Base-by-base conservation (phyloP, 345 rosid genomes). In the Euphorbia tirucalli region DNA sequence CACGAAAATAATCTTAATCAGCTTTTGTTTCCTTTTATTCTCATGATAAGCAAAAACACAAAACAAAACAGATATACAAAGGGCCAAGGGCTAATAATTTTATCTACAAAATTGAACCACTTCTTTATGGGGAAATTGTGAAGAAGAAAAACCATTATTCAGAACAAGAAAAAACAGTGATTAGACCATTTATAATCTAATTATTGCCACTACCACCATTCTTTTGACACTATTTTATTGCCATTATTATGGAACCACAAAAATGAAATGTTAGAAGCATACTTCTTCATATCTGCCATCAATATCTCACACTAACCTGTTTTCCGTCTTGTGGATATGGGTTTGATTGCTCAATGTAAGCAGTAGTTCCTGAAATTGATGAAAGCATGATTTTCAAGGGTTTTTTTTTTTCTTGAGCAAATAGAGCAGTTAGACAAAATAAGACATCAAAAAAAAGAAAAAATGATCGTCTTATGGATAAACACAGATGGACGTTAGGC, bases 271-370 rank as follows among this genome's bases (percentile, higher is more conserved):
- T 35, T 19, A 52, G 58, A 21, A 52, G n/a, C 14, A n/a, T 15
- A 46, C 18, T 15, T 46, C 3, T 46, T 46, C n/a, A 30, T 16
- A 25, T 22, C 44, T n/a, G 48, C 28, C 43, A 30, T 49, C 13
- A 37, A 57, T 56, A 32, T 30, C 48, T n/a, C 44, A 70, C 25
- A 78, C 74, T 52, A 19, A 88, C 93, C 92, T 82, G 93, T 79
- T 87, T 91, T 77, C 96, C 93, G 69, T 91, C 96, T 85, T 87
- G 75, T 16, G 96, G 96, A 84, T 35, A 90, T 24, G 96, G 96
- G 71, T 15, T 75, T 5, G 92, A 87, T 76, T 91, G 93, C 74
- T 87, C 90, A 73, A 89, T 71, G 68, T 82, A 89, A 13, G 93
- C 96, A 58, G 81, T 84, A 60, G 87, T 87, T 75, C 93, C 96